A percentile compares a stretch with the other conserved stretches of the same genome.
These are phyloP conservation scores for Proliferodiscus dingleyae DNA, from an alignment of 2,329 filamentous ascomycete genomes.

Conservation along the genomic window DNA sequence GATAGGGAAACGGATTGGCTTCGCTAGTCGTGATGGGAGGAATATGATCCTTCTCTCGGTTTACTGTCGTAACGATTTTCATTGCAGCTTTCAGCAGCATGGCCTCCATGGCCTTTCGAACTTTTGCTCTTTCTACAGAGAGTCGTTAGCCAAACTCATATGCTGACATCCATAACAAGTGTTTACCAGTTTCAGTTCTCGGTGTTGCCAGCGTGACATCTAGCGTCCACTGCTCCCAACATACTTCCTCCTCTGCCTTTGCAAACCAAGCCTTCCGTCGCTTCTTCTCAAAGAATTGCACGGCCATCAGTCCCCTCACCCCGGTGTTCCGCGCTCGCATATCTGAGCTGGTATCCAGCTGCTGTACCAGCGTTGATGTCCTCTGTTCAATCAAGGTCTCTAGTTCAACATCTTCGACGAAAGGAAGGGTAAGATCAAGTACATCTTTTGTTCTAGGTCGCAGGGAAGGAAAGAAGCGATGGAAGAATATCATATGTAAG, in stretches of 20 bases:
- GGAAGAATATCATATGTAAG: constrained; percentile 97
- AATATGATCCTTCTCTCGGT: constrained; percentile 90
- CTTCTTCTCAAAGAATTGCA: constrained; percentile 94
- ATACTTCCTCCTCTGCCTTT: constrained; percentile 84
- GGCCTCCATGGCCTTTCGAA: constrained; percentile 84
- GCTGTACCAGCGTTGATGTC: constrained; percentile 71
- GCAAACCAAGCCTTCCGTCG: constrained; percentile 76
- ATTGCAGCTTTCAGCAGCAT: constrained; percentile 81
- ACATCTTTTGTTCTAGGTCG: constrained; percentile 80
- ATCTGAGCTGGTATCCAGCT: constrained; percentile 59
- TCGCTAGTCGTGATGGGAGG: constrained; percentile 92
- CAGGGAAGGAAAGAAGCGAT: constrained; percentile 90
- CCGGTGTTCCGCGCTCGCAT: constrained; percentile 41
- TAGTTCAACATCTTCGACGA: constrained; percentile 84
- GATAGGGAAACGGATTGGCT: constrained; percentile 90
- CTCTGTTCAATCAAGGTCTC: constrained; percentile 91
- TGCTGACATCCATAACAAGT: neutral
- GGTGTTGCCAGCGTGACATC: constrained; percentile 91
- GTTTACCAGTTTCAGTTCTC: constrained; percentile 77
- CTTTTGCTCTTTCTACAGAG: constrained; percentile 73
- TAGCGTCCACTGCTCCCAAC: constrained; percentile 94
- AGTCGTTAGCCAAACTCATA: constrained; percentile 4
- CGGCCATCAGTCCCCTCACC: constrained; percentile 71
- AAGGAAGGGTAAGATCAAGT: constrained; percentile 83
- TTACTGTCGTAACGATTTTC: constrained; percentile 85